A percentile compares a stretch with the other conserved stretches of the same genome.
phyloP scores from a whole-genome alignment of 768 basidiomycete species.

The Amanita pseudoporphyria region DNA sequence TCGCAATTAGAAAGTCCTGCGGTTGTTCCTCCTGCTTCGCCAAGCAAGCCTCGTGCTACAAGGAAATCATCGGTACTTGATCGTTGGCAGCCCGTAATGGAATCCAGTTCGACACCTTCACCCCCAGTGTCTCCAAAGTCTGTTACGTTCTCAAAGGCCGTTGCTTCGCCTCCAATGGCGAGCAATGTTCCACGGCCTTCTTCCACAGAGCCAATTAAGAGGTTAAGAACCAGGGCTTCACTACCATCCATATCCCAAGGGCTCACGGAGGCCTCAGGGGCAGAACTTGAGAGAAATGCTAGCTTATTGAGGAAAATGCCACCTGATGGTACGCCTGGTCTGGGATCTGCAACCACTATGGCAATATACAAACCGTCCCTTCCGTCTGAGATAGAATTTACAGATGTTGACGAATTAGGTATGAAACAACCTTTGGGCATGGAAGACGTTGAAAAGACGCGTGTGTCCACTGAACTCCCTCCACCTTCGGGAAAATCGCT shows the following conservation, averaged over 20 bases:
- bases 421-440: constrained; percentile 17
- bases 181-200: constrained; percentile 9
- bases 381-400: constrained; percentile 35
- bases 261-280: constrained; percentile 1
- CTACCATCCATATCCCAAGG: constrained; percentile 27
- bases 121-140: constrained; percentile 23
- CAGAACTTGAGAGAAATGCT: constrained; percentile 8
- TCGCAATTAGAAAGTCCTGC: constrained; percentile 39
- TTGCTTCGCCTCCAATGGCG: neutral
- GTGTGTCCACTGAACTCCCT: constrained; percentile 24
- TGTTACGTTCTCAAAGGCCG: constrained; percentile 9
- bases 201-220: constrained; percentile 7
- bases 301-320: constrained; percentile 14
- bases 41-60: constrained; percentile 23
- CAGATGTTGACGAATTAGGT: constrained; percentile 38
- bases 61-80: constrained; percentile 54
- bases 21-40: constrained; percentile 19
- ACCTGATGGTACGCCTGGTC: constrained; percentile 25
- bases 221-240: constrained; percentile 23
- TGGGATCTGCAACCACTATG: constrained; percentile 73
- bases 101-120: constrained; percentile 20
- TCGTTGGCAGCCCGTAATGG: constrained; percentile 49
- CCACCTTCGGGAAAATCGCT: constrained; percentile 52
- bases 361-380: constrained; percentile 50
- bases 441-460: constrained; percentile 16